Evolutionary conservation across 805 yeast genomes (phyloP), one percentile per base, ranked within the genome.

Genomic region (Suhomyces vadensis): DNA sequence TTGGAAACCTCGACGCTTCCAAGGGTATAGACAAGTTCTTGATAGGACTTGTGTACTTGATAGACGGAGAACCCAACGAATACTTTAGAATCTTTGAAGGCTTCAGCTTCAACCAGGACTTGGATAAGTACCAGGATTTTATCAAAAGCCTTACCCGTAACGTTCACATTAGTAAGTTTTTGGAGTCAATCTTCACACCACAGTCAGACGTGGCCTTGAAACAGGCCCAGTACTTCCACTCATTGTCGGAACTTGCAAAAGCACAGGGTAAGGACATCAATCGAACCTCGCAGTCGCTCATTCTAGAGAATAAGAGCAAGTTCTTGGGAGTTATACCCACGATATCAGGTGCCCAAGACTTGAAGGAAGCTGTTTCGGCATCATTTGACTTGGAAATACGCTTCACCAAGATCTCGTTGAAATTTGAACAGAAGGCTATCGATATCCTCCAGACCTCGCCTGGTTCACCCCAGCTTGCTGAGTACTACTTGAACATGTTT

Each of bases 31-130:
- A 63, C 41, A 46, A 54, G 21, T 63, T 66, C 31, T 60, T 71
- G 35, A 57, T 59, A 22, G 77, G 74, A 2, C 49, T 71, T 24
- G 57, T 68, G 1, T 53, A 60, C 42, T 56, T 68, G 39, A 58
- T 65, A 26, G 66, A 64, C 39, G 50, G 58, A 38, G 61, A 62
- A 14, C 54, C 63, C 5, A 45, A 43, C 1, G 50, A 53, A 27
- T 64, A 60, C 37, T 55, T 50, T 33, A 47, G 51, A 1, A 51
- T 52, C 4, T 66, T 65, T 40, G 44, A 51, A 23, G 52, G 58
- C 33, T 64, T 56, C 42, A 51, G 51, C 10, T 37, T 49, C 5
- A 63, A 63, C 37, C 48, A 51, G 2, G 40, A 46, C 8, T 8
- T 26, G 39, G 40, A 23, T 24, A 29, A 29, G 20, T 17, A 33